Evolutionary conservation across 2,329 filamentous ascomycete species (phyloP).

Genomic region (Ophiostoma populinum): DNA sequence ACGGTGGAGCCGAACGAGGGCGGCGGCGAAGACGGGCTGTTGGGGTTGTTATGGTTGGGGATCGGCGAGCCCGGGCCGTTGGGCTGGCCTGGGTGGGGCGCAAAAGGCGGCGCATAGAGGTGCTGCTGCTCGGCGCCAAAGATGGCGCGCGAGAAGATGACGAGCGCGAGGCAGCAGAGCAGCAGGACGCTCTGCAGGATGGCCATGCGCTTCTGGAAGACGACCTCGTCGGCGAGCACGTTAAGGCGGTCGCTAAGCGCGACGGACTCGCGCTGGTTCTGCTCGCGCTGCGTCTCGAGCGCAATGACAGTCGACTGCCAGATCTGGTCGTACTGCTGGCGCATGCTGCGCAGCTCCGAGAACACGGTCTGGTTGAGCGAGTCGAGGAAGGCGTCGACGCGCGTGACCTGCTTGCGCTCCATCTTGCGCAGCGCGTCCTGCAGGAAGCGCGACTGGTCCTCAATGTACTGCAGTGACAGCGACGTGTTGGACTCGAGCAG

Average conservation of each 20-base stretch:
- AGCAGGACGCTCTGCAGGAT: constrained; percentile 82
- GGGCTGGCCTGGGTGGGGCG: not conserved
- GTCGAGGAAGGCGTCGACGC: constrained; percentile 65
- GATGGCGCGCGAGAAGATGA: constrained; percentile 55
- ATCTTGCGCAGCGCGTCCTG: constrained; percentile 74
- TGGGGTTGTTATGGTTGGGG: too few species aligned
- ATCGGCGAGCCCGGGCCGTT: constrained; percentile 3
- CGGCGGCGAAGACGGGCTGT: constrained; percentile 12
- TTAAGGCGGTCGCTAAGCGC: constrained; percentile 68
- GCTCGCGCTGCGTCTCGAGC: constrained; percentile 72
- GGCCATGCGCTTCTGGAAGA: constrained; percentile 76
- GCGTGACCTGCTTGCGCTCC: constrained; percentile 73
- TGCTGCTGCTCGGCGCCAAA: constrained; percentile 11
- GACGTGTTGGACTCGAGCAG: constrained; percentile 87
- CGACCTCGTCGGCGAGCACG: constrained; percentile 82
- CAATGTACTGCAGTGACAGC: constrained; percentile 84
- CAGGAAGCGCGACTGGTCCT: constrained; percentile 82
- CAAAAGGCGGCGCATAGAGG: not conserved
- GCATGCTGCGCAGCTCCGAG: constrained; percentile 58
- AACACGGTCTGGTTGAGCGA: constrained; percentile 78
- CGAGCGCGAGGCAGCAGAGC: constrained; percentile 69
- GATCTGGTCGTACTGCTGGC: constrained; percentile 82
- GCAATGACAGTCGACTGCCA: constrained; percentile 94
- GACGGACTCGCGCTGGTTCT: constrained; percentile 66
- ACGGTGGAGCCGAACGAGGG: constrained; percentile 8